These are phyloP conservation scores for Leccinum uliginosum DNA, from an alignment of 768 basidiomycete species.

Conservation along the genomic window DNA sequence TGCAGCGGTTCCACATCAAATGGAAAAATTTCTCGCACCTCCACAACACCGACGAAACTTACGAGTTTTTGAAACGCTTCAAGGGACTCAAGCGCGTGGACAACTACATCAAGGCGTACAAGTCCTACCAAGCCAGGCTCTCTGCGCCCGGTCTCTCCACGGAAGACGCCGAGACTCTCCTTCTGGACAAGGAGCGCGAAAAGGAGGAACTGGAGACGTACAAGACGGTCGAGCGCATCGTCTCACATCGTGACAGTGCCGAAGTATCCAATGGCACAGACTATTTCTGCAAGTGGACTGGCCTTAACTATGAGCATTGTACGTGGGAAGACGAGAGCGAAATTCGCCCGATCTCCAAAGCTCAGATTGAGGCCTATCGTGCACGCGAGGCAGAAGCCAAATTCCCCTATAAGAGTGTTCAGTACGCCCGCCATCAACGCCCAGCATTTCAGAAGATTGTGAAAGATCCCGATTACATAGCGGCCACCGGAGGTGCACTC, in stretches of 20 bases:
- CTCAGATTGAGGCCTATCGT: conserved; percentile 76
- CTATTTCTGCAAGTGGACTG: conserved; percentile 97
- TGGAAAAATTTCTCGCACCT: conserved; percentile 99
- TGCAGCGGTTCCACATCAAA: conserved; percentile 95
- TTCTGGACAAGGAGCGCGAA: conserved; percentile 86
- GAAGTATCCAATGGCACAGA: conserved; percentile 52
- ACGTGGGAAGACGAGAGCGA: conserved; percentile 92
- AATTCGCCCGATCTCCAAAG: conserved; percentile 71
- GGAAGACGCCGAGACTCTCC: conserved; percentile 86
- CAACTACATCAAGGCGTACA: conserved; percentile 96
- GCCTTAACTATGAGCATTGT: conserved; percentile 88
- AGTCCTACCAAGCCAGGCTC: conserved; percentile 63
- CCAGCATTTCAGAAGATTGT: conserved; percentile 80
- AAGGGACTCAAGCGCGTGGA: conserved; percentile 96
- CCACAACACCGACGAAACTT: conserved; percentile 98
- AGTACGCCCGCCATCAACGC: conserved; percentile 61
- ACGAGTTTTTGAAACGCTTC: conserved; percentile 93
- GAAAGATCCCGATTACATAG: conserved; percentile 85
- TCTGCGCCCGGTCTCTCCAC: conserved; percentile 62
- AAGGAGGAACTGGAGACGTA: conserved; percentile 89
- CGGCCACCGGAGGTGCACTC: conserved; percentile 70
- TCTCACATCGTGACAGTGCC: conserved; percentile 67
- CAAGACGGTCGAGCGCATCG: conserved; percentile 88
- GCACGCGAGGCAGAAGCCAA: conserved; percentile 70
- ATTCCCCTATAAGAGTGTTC: conserved; percentile 80